Percentiles rank a stretch among this genome's conserved stretches.
Evolutionary conservation across 2,329 filamentous ascomycete species (phyloP).

Genomic region (Arthrobotrys entomopaga): DNA sequence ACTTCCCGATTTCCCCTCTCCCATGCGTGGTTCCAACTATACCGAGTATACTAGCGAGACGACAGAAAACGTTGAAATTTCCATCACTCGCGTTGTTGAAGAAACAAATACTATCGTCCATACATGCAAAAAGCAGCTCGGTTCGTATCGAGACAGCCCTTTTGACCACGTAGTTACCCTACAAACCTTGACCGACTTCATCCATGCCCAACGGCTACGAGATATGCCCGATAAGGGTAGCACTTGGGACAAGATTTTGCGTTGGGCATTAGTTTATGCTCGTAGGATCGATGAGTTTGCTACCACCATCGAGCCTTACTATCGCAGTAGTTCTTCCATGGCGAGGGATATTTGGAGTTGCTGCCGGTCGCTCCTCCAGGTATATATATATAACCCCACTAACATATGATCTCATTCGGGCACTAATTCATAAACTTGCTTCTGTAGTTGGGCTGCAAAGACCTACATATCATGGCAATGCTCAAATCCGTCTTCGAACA

Average conservation of each 20-base stretch:
- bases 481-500: slow-evolving; percentile 30
- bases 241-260: slow-evolving; percentile 35
- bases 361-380: slow-evolving; percentile 31
- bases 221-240: slow-evolving; percentile 43
- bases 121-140: slow-evolving; percentile 32
- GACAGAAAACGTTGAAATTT: slow-evolving; percentile 20
- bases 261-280: slow-evolving; percentile 31
- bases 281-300: slow-evolving; percentile 23
- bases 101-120: slow-evolving; percentile 25
- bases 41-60: slow-evolving; percentile 6
- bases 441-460: slow-evolving; percentile 20
- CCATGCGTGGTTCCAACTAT: neutral
- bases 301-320: slow-evolving; percentile 30
- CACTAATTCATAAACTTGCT: neutral
- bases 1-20: neutral
- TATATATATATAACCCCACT: slow-evolving; percentile 3
- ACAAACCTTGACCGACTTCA: slow-evolving; percentile 27
- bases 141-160: slow-evolving; percentile 20
- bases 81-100: slow-evolving; percentile 25
- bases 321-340: slow-evolving; percentile 14
- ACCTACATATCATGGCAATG: slow-evolving; percentile 19
- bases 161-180: slow-evolving; percentile 15
- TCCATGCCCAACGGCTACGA: slow-evolving; percentile 35
- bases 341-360: slow-evolving; percentile 37
- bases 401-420: neutral